Conservation (phyloP, 176 grass and related monocot species). For the Echinochloa phyllopogon region DNA sequence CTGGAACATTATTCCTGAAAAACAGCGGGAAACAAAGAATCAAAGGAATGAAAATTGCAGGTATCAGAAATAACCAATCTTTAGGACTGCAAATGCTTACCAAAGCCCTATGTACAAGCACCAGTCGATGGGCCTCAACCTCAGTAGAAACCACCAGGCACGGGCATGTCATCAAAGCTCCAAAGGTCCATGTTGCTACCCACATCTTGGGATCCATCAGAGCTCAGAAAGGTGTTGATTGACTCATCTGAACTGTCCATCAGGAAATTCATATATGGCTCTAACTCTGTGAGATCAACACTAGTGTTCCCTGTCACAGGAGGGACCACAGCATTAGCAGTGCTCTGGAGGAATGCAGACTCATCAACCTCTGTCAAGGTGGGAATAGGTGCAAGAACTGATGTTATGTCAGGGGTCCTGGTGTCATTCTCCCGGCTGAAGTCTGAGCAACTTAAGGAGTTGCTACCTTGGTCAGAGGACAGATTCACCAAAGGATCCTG, state of each 20-base stretch:
- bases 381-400: slow-evolving; percentile 34
- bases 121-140: background rate
- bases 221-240: slow-evolving; percentile 51
- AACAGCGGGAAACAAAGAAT: background rate
- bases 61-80: slow-evolving; percentile 4
- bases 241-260: slow-evolving; percentile 62
- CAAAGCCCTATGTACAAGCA: slow-evolving; percentile 50
- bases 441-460: slow-evolving; percentile 51
- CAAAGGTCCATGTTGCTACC: slow-evolving; percentile 63
- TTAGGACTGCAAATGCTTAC: slow-evolving; percentile 16
- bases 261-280: slow-evolving; percentile 73
- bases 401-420: slow-evolving; percentile 54
- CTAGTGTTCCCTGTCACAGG: slow-evolving; percentile 25
- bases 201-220: slow-evolving; percentile 53
- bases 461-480: slow-evolving; percentile 78
- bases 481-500: slow-evolving; percentile 51
- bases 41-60: slow-evolving; percentile 2
- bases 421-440: slow-evolving; percentile 53
- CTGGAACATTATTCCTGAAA: slow-evolving; percentile 58
- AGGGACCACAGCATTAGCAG: background rate
- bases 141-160: slow-evolving; percentile 42
- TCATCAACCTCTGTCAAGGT: slow-evolving; percentile 30
- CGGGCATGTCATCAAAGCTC: slow-evolving; percentile 77
- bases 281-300: slow-evolving; percentile 55
- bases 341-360: slow-evolving; percentile 41